Conservation (phyloP, 2,329 filamentous ascomycete species). For the Pseudogymnoascus sp. region DNA sequence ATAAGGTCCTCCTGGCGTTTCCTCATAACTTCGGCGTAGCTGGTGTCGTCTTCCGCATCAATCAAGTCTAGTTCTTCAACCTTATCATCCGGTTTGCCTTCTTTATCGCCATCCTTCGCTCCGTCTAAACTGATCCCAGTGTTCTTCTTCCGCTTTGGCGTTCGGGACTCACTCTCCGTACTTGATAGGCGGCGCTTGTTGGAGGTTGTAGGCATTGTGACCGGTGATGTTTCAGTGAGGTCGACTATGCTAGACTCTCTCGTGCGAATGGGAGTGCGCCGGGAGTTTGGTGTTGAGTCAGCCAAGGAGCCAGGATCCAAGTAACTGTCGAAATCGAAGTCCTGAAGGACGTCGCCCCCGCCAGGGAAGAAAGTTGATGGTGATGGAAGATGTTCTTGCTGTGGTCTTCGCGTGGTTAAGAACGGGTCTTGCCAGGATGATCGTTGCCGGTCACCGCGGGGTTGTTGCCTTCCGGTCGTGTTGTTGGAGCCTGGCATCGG, state of each 20-base stretch:
- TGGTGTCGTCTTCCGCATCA: constrained; percentile 21
- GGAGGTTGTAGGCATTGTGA: not conserved
- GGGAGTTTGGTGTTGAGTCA: not conserved
- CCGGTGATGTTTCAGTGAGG: constrained; percentile 11
- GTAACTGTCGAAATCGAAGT: not conserved
- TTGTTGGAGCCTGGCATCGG: not conserved
- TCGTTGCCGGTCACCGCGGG: not conserved
- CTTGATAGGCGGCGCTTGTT: constrained; percentile 15
- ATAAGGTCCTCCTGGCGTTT: constrained; percentile 25
- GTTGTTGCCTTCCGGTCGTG: not conserved
- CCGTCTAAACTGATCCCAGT: not conserved
- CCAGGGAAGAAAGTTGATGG: not conserved
- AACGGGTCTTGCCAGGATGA: not conserved
- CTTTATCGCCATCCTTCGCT: constrained; percentile 2
- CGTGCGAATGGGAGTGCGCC: not conserved
- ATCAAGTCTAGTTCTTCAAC: constrained; percentile 24
- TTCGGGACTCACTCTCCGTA: constrained; percentile 22
- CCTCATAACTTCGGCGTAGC: constrained; percentile 23
- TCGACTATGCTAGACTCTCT: constrained; percentile 12
- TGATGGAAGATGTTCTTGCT: not conserved
- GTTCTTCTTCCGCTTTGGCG: constrained; percentile 7
- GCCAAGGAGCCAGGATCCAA: not conserved
- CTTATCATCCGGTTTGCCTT: constrained; percentile 14
- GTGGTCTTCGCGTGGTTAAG: not conserved
- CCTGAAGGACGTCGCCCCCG: not conserved